Evolutionary conservation across 768 basidiomycete species (phyloP).

Genomic region (Basidioascus undulatus): DNA sequence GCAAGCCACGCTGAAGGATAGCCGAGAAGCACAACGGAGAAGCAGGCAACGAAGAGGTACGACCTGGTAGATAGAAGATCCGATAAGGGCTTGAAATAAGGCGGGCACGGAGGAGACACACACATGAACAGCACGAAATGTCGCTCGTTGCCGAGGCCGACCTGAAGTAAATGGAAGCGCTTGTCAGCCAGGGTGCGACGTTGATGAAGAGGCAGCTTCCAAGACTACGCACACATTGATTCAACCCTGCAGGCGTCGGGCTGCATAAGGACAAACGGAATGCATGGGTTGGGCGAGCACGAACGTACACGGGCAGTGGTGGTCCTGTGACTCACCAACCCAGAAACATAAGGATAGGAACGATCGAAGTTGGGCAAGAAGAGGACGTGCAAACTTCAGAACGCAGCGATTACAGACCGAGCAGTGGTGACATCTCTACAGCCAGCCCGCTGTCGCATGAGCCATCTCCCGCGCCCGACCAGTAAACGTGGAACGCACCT

Average conservation of each 20-base stretch:
- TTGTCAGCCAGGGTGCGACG: too few species aligned
- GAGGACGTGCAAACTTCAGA: constrained; percentile 75
- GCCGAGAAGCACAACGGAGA: constrained; percentile 37
- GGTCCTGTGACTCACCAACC: constrained; percentile 13
- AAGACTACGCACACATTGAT: constrained; percentile 46
- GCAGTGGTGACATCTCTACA: constrained; percentile 77
- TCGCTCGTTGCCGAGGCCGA: constrained; percentile 81
- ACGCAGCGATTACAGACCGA: constrained; percentile 74
- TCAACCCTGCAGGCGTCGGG: constrained; percentile 40
- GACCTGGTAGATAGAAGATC: constrained; percentile 25
- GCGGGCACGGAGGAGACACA: constrained; percentile 13
- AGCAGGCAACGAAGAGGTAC: constrained; percentile 51
- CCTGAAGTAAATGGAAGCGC: constrained; percentile 13
- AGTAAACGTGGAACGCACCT: constrained; percentile 28
- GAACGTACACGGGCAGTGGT: constrained; percentile 21
- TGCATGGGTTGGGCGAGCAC: background rate
- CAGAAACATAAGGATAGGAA: too few species aligned
- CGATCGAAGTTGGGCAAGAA: too few species aligned
- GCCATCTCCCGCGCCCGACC: constrained; percentile 1
- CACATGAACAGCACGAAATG: constrained; percentile 91
- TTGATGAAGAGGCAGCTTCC: background rate
- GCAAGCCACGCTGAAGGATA: constrained; percentile 34
- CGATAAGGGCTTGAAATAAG: background rate
- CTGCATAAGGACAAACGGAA: background rate
- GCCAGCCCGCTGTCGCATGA: background rate